These are phyloP conservation scores for Boletus subcaerulescens DNA, from an alignment of 768 basidiomycete genomes.

Conservation along the genomic window DNA sequence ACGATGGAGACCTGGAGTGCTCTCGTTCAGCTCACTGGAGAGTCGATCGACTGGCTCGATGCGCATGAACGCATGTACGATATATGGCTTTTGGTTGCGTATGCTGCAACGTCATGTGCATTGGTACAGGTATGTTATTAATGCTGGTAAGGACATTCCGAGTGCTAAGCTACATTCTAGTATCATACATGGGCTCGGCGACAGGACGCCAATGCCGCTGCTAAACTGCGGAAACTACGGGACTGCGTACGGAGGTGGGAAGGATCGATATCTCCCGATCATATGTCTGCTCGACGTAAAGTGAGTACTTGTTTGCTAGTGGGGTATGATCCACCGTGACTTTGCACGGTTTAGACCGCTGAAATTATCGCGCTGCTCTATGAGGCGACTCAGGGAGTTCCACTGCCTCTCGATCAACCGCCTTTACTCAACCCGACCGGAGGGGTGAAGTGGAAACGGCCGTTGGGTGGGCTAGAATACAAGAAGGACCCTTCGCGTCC, in stretches of 20 bases:
- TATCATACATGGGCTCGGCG: constrained; percentile 93
- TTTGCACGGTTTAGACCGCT: constrained; percentile 54
- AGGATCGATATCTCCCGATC: constrained; percentile 79
- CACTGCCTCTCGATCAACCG: constrained; percentile 49
- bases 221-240: constrained; percentile 72
- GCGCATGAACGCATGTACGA: constrained; percentile 79
- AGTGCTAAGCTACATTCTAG: constrained; percentile 37
- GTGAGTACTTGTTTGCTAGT: constrained; percentile 34
- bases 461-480: constrained; percentile 58
- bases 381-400: constrained; percentile 85
- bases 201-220: constrained; percentile 70
- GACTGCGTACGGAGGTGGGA: constrained; percentile 91
- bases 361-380: constrained; percentile 91
- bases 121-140: constrained; percentile 72
- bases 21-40: constrained; percentile 69
- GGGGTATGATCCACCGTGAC: neutral
- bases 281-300: constrained; percentile 94
- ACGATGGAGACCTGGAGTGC: constrained; percentile 78
- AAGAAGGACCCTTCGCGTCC: constrained; percentile 76
- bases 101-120: constrained; percentile 85
- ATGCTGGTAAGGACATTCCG: neutral
- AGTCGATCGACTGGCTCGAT: constrained; percentile 89
- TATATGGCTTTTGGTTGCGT: constrained; percentile 83
- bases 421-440: constrained; percentile 80
- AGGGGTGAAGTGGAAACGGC: constrained; percentile 57